Base-by-base conservation (phyloP, 495 filamentous ascomycete genomes). In the Patellaria atrata region DNA sequence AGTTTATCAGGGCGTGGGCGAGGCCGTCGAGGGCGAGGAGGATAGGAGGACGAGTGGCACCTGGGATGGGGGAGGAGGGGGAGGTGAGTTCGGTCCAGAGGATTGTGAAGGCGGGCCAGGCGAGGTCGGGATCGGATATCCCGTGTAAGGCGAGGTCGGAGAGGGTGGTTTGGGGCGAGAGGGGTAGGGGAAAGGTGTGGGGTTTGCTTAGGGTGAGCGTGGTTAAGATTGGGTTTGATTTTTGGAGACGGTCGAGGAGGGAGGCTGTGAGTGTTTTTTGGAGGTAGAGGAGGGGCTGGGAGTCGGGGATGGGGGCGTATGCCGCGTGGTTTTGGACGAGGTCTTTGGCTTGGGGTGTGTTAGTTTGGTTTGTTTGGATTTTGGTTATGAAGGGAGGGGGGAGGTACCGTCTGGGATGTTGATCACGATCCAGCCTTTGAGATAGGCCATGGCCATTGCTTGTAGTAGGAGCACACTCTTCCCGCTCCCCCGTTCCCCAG, bases 401-500 rank as follows among this genome's bases (percentile, higher is more conserved):
- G 27, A 43, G 60, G 47, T 64, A 91, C 87, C 79, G 53, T 97
- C 85, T n/a, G 89, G 86, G 33, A 94, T 67, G 43, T 80, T 75
- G 33, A 97, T 64, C 8, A 96, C 87, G 21, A 92, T 66, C 84
- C 84, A 94, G 12, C 77, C 67, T 53, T 79, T 84, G 45, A 83
- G 50, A 45, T 85, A 76, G 1, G 74, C 89, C 62, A 83, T 77
- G 6, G 80, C 63, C 68, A 85, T 74, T 18, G 75, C 81, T 61
- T 97, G 89, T 17, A 93, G 63, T 37, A 93, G 52, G 52, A 93
- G 61, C 35, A 85, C 67, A 50, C 75, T 89, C 68, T 93, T 97
- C 26, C 89, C 89, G 15, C 71, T 68, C 8, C 74, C 68, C 55
- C 69, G 75, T 35, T 68, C 65, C 2, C 89, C 89, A 22, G 68